Percentiles rank a stretch among this genome's conserved stretches.
Conservation (phyloP, 2,329 filamentous ascomycete species). For the Colletotrichum sp. region DNA sequence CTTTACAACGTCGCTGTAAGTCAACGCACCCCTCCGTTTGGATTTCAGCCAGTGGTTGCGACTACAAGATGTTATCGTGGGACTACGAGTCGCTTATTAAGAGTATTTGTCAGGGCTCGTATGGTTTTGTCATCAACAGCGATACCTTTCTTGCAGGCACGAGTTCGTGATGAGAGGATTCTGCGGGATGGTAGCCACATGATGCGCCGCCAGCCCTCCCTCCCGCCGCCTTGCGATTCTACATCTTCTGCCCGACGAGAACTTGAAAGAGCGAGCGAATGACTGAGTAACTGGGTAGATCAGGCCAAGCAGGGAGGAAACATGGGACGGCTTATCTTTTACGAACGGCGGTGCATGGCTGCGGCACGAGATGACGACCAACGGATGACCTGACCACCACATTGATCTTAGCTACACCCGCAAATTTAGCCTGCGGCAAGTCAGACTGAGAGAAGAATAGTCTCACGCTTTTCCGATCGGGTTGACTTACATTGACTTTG, state of each 20-base stretch:
- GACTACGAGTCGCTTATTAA: not conserved
- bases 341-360: not conserved
- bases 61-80: not conserved
- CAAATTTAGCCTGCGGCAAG: no score
- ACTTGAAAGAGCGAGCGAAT: not conserved
- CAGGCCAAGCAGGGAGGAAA: not conserved
- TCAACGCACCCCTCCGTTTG: not conserved
- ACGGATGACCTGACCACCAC: not conserved
- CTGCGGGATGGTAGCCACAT: not conserved
- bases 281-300: not conserved
- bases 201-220: not conserved
- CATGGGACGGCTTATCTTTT: not conserved
- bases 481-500: no score
- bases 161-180: not conserved
- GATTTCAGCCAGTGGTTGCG: not conserved
- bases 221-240: not conserved
- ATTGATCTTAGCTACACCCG: no score
- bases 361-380: not conserved
- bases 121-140: slow-evolving; percentile 13
- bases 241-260: not conserved
- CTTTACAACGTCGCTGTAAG: slow-evolving; percentile 14
- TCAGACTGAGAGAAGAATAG: no score
- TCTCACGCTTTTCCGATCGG: no score
- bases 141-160: slow-evolving; percentile 3
- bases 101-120: not conserved